Base-by-base conservation (phyloP, 768 basidiomycete genomes). In the Auriculariales sp. region DNA sequence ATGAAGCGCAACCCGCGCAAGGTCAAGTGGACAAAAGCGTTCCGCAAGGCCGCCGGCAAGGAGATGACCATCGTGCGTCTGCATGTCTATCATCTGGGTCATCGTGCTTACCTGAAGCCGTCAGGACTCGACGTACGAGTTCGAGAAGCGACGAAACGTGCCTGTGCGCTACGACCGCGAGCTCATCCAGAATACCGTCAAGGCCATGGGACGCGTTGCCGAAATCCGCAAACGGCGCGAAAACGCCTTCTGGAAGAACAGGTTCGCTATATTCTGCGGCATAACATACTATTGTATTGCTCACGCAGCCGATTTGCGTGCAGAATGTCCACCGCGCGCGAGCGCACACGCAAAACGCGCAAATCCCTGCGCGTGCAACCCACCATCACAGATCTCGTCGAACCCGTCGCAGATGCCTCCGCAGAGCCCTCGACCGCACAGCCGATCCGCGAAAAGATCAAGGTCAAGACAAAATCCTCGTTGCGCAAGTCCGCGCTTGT, bases 1-100 rank as follows among this genome's bases (percentile, higher is more conserved):
- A 97, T 98, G 95, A 98, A 98, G 72, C 85, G 95, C 32, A 99
- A 98, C 68, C 95, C 95, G 39, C 82, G 95, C 53, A 99, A 99
- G 68, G 93, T 99, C 31, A 74, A 89, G 58, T 99, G 95, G 95
- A 99, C 95, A 39, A 99, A 99, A 66, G 95, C 95, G 19, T 99
- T 99, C 75, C 78, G 95, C 56, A 94, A 91, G 66, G 92, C 95
- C 17, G 88, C 93, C 47, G 95, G 95, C 48, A 99, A 98, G 70
- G 95, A 99, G 70, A 99, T 99, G 95, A 93, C 88, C 3, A 85
- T 99, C 60, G 93, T 93, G 61, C 63, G 85, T 67, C 49, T n/a
- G 11, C 31, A 44, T 10, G 22, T 11, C 9, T 7, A 19, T 19
- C 36, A 22, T 52, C 45, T 14, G 36, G 19, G n/a, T 22, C 2